phyloP scores from a whole-genome alignment of 2,329 filamentous ascomycete species.

The Diplodia intermedia region DNA sequence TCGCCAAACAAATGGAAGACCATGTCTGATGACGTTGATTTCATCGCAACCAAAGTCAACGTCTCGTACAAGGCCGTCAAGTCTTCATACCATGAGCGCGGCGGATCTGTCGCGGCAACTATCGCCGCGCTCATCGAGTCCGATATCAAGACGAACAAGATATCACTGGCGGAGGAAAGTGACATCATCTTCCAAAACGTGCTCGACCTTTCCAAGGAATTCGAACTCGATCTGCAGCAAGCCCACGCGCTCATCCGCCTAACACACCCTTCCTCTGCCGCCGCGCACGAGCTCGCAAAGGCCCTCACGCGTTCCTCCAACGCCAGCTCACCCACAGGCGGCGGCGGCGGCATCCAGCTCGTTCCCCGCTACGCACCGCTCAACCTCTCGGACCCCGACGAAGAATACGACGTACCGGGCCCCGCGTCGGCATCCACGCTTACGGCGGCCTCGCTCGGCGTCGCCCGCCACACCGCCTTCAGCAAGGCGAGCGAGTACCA shows the following conservation, averaged over 20 bases:
- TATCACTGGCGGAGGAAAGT: slow-evolving; percentile 41
- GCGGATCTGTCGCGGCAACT: slow-evolving; percentile 62
- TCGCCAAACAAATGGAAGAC: slow-evolving; percentile 64
- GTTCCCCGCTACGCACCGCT: slow-evolving; percentile 56
- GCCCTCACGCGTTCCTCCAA: slow-evolving; percentile 55
- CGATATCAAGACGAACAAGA: slow-evolving; percentile 46
- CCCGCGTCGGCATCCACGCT: slow-evolving; percentile 35
- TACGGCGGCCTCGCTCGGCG: slow-evolving; percentile 51
- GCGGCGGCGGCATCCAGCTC: slow-evolving; percentile 57
- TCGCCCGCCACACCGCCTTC: slow-evolving; percentile 60
- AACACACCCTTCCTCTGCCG: slow-evolving; percentile 62
- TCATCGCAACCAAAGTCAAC: slow-evolving; percentile 62
- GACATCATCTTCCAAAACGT: slow-evolving; percentile 58
- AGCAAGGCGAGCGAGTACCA: slow-evolving; percentile 64
- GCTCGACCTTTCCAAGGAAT: slow-evolving; percentile 61
- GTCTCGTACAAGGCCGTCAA: slow-evolving; percentile 56
- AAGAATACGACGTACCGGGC: slow-evolving; percentile 39
- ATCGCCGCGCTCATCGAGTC: slow-evolving; percentile 62
- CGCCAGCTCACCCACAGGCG: slow-evolving; percentile 38
- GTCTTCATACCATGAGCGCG: slow-evolving; percentile 66
- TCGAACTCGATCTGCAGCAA: slow-evolving; percentile 57
- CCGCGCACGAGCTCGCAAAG: slow-evolving; percentile 66
- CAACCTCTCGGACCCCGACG: slow-evolving; percentile 43
- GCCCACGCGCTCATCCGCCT: slow-evolving; percentile 63
- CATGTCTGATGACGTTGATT: slow-evolving; percentile 64